phyloP scores from a whole-genome alignment of 2,329 filamentous ascomycete species.

The Colletotrichum camelliae region DNA sequence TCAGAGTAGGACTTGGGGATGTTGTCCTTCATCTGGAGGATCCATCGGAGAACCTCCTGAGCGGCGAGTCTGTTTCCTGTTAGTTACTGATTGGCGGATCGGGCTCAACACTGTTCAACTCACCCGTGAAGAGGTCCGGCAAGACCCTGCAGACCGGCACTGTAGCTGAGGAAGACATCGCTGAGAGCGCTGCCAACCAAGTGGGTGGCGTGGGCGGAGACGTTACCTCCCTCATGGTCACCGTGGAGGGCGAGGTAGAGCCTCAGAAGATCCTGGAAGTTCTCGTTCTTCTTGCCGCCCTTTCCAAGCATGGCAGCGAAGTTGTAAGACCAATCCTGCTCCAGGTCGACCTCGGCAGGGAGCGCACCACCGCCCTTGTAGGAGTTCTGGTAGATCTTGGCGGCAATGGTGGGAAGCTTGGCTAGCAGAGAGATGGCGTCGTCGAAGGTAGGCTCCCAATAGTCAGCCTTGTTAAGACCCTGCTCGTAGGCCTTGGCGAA shows the following conservation, averaged over 20 bases:
- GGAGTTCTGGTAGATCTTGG: slow-evolving; percentile 95
- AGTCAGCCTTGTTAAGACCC: slow-evolving; percentile 92
- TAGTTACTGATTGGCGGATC: not conserved
- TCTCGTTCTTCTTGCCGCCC: slow-evolving; percentile 83
- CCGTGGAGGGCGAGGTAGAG: slow-evolving; percentile 96
- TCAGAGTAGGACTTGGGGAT: slow-evolving; percentile 82
- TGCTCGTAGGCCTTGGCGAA: slow-evolving; percentile 94
- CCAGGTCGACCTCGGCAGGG: slow-evolving; percentile 76
- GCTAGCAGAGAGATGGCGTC: slow-evolving; percentile 92
- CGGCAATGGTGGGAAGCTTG: slow-evolving; percentile 95
- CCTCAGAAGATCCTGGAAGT: slow-evolving; percentile 93
- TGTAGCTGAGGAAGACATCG: slow-evolving; percentile 95
- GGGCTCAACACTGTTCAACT: not conserved
- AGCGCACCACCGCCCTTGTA: slow-evolving; percentile 78
- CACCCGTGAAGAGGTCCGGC: slow-evolving; percentile 72
- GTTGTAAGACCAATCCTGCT: slow-evolving; percentile 98
- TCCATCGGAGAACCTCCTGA: slow-evolving; percentile 97
- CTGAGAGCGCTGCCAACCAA: slow-evolving; percentile 93
- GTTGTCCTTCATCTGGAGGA: slow-evolving; percentile 90
- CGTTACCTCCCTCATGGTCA: slow-evolving; percentile 97
- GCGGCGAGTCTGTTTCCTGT: slow-evolving; percentile 72
- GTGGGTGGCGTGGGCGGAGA: slow-evolving; percentile 94
- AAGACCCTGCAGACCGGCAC: slow-evolving; percentile 91
- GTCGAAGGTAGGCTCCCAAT: slow-evolving; percentile 98
- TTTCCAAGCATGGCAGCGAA: slow-evolving; percentile 97